Evolutionary conservation across 2,329 filamentous ascomycete genomes (phyloP).

Genomic region (Incumbomyces delicatus): DNA sequence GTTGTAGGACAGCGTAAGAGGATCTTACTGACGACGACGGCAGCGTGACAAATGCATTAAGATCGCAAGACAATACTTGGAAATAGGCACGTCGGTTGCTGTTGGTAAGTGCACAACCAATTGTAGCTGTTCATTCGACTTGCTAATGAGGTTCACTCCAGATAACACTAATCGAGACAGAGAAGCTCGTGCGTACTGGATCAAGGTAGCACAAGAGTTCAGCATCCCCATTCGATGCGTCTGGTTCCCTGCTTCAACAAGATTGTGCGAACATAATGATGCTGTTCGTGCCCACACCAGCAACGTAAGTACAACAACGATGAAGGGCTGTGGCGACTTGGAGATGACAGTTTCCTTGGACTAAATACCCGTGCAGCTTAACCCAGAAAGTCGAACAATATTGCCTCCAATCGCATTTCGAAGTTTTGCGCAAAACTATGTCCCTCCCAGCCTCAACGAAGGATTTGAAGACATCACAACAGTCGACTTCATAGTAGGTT

Average conservation of each 20-base stretch:
- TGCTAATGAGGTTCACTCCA: slow-evolving; percentile 27
- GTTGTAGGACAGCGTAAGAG: slow-evolving; percentile 20
- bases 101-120: slow-evolving; percentile 52
- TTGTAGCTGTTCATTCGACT: background rate
- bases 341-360: background rate
- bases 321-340: background rate
- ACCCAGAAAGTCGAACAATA: slow-evolving; percentile 66
- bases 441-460: slow-evolving; percentile 61
- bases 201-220: slow-evolving; percentile 59
- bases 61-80: slow-evolving; percentile 56
- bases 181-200: slow-evolving; percentile 69
- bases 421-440: slow-evolving; percentile 63
- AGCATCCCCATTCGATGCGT: slow-evolving; percentile 73
- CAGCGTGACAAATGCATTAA: slow-evolving; percentile 59
- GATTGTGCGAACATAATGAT: slow-evolving; percentile 77
- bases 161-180: slow-evolving; percentile 93
- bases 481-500: slow-evolving; percentile 58
- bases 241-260: slow-evolving; percentile 64
- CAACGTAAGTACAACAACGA: background rate
- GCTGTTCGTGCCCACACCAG: slow-evolving; percentile 53
- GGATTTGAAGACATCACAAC: slow-evolving; percentile 73
- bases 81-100: slow-evolving; percentile 58
- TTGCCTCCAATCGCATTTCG: slow-evolving; percentile 75
- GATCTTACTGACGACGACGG: background rate
- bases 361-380: slow-evolving; percentile 45